phyloP scores from a whole-genome alignment of 1,284 basidiomycete genomes.

The Sanghuangporus weigelae region DNA sequence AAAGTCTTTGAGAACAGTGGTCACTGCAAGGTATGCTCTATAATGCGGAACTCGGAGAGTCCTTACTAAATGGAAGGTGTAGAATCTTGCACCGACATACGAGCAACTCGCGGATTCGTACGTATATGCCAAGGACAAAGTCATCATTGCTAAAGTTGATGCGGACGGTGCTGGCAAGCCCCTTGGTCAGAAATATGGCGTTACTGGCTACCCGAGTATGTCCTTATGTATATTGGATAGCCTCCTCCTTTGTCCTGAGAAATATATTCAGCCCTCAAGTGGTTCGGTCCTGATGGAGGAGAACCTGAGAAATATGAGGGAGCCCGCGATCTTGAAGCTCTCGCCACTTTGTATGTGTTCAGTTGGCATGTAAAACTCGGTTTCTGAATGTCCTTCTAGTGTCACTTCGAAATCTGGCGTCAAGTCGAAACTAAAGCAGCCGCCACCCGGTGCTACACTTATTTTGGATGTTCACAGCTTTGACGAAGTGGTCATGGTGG shows the following conservation, averaged over 20 bases:
- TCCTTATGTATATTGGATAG: constrained; percentile 15
- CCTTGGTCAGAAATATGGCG: constrained; percentile 68
- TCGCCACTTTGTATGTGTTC: constrained; percentile 65
- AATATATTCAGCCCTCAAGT: constrained; percentile 69
- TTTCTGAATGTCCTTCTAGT: constrained; percentile 33
- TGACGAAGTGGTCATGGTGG: constrained; percentile 66
- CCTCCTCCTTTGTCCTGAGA: constrained; percentile 6
- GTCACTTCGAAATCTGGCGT: constrained; percentile 72
- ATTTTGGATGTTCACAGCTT: constrained; percentile 73
- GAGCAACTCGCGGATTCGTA: constrained; percentile 89
- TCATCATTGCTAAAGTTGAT: constrained; percentile 89
- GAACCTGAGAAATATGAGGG: constrained; percentile 69
- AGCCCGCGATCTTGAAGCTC: constrained; percentile 76
- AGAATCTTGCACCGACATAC: constrained; percentile 84
- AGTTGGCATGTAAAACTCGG: background rate
- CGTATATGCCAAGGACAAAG: constrained; percentile 70
- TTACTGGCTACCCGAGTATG: constrained; percentile 85
- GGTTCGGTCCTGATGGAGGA: constrained; percentile 72
- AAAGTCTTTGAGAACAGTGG: constrained; percentile 42
- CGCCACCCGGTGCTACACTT: constrained; percentile 69
- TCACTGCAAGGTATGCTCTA: constrained; percentile 68
- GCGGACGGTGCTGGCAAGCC: constrained; percentile 82
- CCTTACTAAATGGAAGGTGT: background rate
- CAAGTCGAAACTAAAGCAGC: constrained; percentile 82
- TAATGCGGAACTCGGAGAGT: background rate